Percentiles rank a stretch among this genome's conserved stretches.
These are phyloP conservation scores for Clavispora asparagi DNA, from an alignment of 805 yeast genomes.

Conservation along the genomic window DNA sequence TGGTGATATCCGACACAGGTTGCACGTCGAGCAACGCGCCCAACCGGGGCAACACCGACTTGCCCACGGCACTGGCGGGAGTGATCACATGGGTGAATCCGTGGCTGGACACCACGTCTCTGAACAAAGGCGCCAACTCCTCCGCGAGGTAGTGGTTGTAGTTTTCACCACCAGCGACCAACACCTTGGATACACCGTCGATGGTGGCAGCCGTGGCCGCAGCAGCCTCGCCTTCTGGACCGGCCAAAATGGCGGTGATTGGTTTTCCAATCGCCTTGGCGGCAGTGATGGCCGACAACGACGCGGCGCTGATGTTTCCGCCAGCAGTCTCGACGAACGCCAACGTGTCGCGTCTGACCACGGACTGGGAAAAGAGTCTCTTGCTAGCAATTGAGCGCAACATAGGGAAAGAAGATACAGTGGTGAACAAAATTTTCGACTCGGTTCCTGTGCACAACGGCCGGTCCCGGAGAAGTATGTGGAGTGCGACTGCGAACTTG, in stretches of 20 bases:
- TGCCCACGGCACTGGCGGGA: slow-evolving; percentile 84
- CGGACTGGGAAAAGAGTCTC: slow-evolving; percentile 9
- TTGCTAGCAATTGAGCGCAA: slow-evolving; percentile 7
- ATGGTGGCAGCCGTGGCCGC: slow-evolving; percentile 49
- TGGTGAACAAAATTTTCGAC: not conserved
- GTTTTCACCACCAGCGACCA: slow-evolving; percentile 52
- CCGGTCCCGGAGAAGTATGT: not conserved
- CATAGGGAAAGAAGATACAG: slow-evolving; percentile 4
- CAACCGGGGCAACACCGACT: slow-evolving; percentile 78
- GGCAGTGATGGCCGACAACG: slow-evolving; percentile 71
- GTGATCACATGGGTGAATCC: slow-evolving; percentile 68
- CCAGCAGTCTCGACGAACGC: slow-evolving; percentile 67
- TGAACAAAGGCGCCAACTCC: slow-evolving; percentile 63
- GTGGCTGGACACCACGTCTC: slow-evolving; percentile 38
- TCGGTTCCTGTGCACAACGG: not conserved
- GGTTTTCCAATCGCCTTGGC: slow-evolving; percentile 74
- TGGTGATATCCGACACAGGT: slow-evolving; percentile 78
- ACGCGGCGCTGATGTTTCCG: slow-evolving; percentile 54
- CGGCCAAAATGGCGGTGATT: slow-evolving; percentile 72
- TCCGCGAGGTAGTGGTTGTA: slow-evolving; percentile 78
- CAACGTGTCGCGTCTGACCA: slow-evolving; percentile 44
- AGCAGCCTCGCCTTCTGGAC: slow-evolving; percentile 49
- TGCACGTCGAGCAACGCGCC: slow-evolving; percentile 83
- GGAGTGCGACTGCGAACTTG: too few relatives aligned
- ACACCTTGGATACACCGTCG: slow-evolving; percentile 48